Evolutionary conservation across 2,329 filamentous ascomycete genomes (phyloP).

Genomic region (Grosmannia penicillata): DNA sequence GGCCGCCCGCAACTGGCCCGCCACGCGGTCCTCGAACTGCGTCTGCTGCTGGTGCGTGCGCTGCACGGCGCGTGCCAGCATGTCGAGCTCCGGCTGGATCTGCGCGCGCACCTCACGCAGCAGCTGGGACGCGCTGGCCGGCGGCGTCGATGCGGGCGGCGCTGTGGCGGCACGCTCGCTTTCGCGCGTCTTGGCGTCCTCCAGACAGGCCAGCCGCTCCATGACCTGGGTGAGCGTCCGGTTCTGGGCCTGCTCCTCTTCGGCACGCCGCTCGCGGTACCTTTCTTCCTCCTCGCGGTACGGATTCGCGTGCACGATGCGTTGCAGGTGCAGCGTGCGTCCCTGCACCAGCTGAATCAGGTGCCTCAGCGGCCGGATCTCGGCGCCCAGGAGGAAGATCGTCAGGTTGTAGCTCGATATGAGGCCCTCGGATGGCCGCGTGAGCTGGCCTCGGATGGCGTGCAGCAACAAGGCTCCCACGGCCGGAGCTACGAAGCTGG

Average conservation of each 20-base stretch:
- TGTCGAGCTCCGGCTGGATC: slow-evolving; percentile 72
- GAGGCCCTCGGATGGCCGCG: slow-evolving; percentile 68
- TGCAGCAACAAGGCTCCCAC: slow-evolving; percentile 76
- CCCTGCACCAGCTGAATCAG: slow-evolving; percentile 66
- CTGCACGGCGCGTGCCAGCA: slow-evolving; percentile 73
- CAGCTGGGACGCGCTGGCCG: slow-evolving; percentile 14
- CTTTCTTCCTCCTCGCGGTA: slow-evolving; percentile 15
- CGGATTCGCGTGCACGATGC: slow-evolving; percentile 45
- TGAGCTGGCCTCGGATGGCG: slow-evolving; percentile 64
- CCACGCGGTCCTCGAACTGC: slow-evolving; percentile 59
- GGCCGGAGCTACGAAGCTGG: slow-evolving; percentile 67
- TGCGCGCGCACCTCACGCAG: slow-evolving; percentile 45
- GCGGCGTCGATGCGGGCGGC: background rate
- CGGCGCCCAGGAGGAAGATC: slow-evolving; percentile 77
- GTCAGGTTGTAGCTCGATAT: slow-evolving; percentile 88
- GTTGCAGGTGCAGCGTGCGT: slow-evolving; percentile 69
- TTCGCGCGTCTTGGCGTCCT: slow-evolving; percentile 25
- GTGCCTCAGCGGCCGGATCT: slow-evolving; percentile 71
- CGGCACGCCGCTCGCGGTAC: slow-evolving; percentile 7
- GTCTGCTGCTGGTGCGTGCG: slow-evolving; percentile 83
- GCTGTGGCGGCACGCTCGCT: background rate
- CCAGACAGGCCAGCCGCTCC: slow-evolving; percentile 54
- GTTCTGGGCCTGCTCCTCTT: slow-evolving; percentile 18
- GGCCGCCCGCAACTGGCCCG: slow-evolving; percentile 57
- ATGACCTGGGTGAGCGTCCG: slow-evolving; percentile 37